phyloP scores from a whole-genome alignment of 1,284 basidiomycete species.

The Xanthoconium separans region DNA sequence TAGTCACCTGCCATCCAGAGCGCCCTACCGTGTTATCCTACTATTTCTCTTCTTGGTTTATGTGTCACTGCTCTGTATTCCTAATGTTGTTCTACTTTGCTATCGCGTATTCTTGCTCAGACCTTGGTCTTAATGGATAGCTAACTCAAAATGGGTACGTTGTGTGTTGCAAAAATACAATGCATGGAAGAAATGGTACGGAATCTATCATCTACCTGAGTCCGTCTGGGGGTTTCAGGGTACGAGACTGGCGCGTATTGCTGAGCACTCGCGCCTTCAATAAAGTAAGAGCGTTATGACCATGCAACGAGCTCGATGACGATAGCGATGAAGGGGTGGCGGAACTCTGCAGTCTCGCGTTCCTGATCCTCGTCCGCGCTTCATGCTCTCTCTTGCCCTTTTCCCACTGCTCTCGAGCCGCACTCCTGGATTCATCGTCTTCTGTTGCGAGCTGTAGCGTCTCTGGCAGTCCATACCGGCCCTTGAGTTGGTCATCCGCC shows the following conservation, averaged over 20 bases:
- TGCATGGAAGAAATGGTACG: slow-evolving; percentile 1
- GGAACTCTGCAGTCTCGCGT: slow-evolving; percentile 44
- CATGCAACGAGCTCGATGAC: slow-evolving; percentile 16
- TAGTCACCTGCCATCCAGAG: slow-evolving; percentile 7
- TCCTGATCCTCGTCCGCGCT: slow-evolving; percentile 44
- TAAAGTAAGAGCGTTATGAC: slow-evolving; percentile 36
- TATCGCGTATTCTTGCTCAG: slow-evolving; percentile 41
- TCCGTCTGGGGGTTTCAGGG: slow-evolving; percentile 22
- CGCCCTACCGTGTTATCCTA: slow-evolving; percentile 32
- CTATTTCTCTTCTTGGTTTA: slow-evolving; percentile 36
- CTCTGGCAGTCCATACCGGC: slow-evolving; percentile 72
- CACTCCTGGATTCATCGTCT: slow-evolving; percentile 50
- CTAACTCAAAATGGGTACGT: slow-evolving; percentile 15
- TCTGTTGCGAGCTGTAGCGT: slow-evolving; percentile 59
- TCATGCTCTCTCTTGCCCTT: slow-evolving; percentile 46
- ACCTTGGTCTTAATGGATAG: slow-evolving; percentile 36
- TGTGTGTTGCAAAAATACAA: slow-evolving; percentile 18
- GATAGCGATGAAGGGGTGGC: slow-evolving; percentile 13
- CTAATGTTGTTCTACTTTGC: slow-evolving; percentile 39
- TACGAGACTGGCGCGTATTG: slow-evolving; percentile 45
- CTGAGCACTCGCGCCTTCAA: slow-evolving; percentile 57
- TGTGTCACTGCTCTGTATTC: slow-evolving; percentile 37
- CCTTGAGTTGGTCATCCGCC: slow-evolving; percentile 68
- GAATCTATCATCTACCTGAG: slow-evolving; percentile 10
- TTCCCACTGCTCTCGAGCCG: slow-evolving; percentile 64